Evolutionary conservation across 352 stramenopile species (phyloP), one percentile per base, ranked within the genome.

Genomic region (Pythium dissotocum): DNA sequence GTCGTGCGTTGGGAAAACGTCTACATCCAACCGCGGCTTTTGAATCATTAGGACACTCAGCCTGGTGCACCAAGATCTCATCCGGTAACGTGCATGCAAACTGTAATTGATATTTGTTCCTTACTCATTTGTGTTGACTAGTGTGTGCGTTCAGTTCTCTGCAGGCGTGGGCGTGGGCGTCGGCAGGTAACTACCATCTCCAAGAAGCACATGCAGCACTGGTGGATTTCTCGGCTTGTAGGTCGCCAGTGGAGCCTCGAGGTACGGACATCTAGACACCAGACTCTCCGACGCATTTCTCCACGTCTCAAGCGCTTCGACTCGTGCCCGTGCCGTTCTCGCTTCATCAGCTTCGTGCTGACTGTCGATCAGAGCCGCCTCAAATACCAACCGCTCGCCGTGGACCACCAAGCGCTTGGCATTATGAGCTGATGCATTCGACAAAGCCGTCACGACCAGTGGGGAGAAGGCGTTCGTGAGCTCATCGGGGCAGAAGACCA

Each of bases 401-500:
- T 73, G 67, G 33, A 73, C 33, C 32, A 21, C 35, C 16, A 66
- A 1, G 4, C 26, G 30, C 16, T 48, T 21, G 32, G 44, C 21
- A n/a, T 52, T 12, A 1, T 52, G 7, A 13, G 9, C 18, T 28
- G 21, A 30, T 9, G 6, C 44, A 32, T 52, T 52, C 44, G 44
- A 28, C 13, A 52, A 13, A 14, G 18, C 18, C 44, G 6, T 52
- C n/a, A 52, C 44, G 18, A 52, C 44, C n/a, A 57, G 13, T 21
- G 60, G 60, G 0, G 56, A 57, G 58, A 63, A 65, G 3, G 26
- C 6, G 26, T 33, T 62, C n/a, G n/a, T 57, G 2, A 69, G 9
- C 24, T 63, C 58, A 7, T 48, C 60, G 3, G 56, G 67, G 42
- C 67, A 73, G 36, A 73, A 65, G 18, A 73, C 61, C 42, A 73